Evolutionary conservation across 805 yeast species (phyloP).

Genomic region (Brettanomyces nanus): DNA sequence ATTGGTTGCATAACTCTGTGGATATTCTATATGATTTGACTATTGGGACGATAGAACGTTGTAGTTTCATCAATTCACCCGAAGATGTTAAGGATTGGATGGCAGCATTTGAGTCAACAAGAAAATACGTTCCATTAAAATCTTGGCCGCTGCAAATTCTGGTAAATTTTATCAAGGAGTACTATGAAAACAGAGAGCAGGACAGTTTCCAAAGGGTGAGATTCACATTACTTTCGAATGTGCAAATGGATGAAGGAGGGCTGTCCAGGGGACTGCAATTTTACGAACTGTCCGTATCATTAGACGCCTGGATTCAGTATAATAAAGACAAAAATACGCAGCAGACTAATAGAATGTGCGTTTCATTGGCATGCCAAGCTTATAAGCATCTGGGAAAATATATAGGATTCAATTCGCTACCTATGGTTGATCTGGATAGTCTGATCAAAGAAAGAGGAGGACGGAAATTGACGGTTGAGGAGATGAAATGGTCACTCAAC

Average conservation of each 20-base stretch:
- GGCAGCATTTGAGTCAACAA: background rate
- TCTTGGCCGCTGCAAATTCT: slow-evolving; percentile 18
- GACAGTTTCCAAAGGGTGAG: slow-evolving; percentile 9
- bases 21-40: slow-evolving; percentile 1
- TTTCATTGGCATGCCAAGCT: background rate
- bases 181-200: slow-evolving; percentile 2
- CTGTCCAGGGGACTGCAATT: background rate
- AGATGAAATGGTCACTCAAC: no score
- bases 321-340: background rate
- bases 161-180: slow-evolving; percentile 7
- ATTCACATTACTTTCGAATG: slow-evolving; percentile 6
- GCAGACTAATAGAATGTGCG: background rate
- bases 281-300: background rate
- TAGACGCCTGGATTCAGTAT: background rate
- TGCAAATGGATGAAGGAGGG: background rate
- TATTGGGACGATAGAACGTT: background rate
- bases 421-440: background rate
- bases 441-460: background rate
- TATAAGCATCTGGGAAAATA: background rate
- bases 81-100: background rate
- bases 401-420: background rate
- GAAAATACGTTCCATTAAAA: slow-evolving; percentile 8
- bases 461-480: no score
- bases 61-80: background rate
- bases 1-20: no score